Evolutionary conservation across 176 grass and related monocot genomes (phyloP).

Genomic region (Triticum urartu): DNA sequence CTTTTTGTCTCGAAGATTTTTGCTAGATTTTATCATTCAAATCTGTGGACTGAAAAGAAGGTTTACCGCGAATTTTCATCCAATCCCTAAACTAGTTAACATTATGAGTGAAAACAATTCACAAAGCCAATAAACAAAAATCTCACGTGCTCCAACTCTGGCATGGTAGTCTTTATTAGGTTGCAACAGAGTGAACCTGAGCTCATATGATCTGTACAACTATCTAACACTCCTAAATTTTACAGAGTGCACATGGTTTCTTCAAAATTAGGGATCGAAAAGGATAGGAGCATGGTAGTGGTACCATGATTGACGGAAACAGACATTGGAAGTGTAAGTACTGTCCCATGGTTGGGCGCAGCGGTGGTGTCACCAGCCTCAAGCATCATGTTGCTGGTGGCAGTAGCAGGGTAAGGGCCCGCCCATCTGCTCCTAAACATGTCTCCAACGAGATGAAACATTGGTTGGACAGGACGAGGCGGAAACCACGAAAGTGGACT

Average conservation of each 20-base stretch:
- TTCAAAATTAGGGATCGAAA: conserved; percentile 13
- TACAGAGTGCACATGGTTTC: neutral
- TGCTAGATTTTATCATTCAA: neutral
- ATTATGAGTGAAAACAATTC: neutral
- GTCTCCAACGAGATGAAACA: neutral
- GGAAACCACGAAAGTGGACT: neutral
- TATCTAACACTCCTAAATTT: neutral
- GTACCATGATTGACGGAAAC: neutral
- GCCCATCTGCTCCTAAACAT: neutral
- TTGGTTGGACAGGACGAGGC: neutral
- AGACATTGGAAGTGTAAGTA: neutral
- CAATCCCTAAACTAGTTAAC: neutral
- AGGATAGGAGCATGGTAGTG: neutral
- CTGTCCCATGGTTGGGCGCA: neutral
- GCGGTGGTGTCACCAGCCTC: neutral
- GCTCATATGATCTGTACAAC: neutral
- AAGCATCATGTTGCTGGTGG: neutral
- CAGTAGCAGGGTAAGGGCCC: neutral
- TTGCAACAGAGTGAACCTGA: no score
- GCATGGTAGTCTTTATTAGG: neutral
- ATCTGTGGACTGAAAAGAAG: neutral
- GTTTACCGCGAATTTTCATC: neutral
- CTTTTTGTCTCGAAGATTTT: neutral
- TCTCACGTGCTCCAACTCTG: neutral
- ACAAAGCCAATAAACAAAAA: neutral